Evolutionary conservation across 2,329 filamentous ascomycete genomes (phyloP).

Genomic region (Colletotrichum endophyticum): DNA sequence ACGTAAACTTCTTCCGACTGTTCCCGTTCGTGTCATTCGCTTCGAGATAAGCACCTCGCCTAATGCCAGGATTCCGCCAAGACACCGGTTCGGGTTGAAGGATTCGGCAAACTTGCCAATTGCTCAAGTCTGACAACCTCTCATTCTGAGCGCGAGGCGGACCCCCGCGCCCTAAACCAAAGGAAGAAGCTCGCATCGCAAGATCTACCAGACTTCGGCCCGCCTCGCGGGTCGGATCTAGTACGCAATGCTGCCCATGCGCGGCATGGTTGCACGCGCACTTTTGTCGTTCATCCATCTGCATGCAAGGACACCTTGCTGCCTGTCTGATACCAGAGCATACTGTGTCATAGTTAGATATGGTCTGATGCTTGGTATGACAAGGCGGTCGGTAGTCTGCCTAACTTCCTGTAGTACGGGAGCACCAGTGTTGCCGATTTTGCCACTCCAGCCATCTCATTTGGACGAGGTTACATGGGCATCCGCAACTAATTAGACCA

Average conservation of each 20-base stretch:
- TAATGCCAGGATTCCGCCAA: neutral
- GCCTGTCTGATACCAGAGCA: neutral
- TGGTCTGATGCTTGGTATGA: no score
- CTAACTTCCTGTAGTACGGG: no score
- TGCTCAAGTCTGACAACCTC: neutral
- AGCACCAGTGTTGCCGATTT: no score
- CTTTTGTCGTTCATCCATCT: neutral
- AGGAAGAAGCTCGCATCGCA: neutral
- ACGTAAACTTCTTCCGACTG: no score
- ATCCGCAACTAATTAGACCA: no score
- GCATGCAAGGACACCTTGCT: neutral
- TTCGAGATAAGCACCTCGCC: neutral
- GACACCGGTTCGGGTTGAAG: neutral
- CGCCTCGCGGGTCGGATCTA: neutral
- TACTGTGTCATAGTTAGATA: neutral
- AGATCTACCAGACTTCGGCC: neutral
- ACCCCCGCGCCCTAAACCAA: neutral
- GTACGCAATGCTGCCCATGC: neutral
- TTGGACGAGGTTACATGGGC: no score
- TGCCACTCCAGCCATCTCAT: no score
- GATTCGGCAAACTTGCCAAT: neutral
- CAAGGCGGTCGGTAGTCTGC: no score
- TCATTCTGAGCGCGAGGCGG: no score
- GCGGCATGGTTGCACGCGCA: neutral
- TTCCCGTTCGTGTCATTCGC: no score